A percentile compares a stretch with the other conserved stretches of the same genome.
Evolutionary conservation across 2,329 filamentous ascomycete genomes (phyloP).

Genomic region (Aureobasidium melanogenum): DNA sequence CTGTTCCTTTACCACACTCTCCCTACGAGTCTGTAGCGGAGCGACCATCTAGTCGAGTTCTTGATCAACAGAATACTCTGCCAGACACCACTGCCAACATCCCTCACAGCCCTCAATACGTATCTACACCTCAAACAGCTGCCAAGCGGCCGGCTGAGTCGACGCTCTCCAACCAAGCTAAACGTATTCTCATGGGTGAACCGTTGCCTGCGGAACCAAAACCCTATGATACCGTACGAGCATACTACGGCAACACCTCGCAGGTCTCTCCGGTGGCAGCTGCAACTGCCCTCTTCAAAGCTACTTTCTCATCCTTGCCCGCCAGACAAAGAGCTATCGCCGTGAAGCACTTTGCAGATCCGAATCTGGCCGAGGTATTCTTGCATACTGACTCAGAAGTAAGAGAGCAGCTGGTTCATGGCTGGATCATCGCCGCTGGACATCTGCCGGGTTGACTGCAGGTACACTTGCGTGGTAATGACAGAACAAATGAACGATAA

Average conservation of each 20-base stretch:
- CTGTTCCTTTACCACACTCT: background rate
- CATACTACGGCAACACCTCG: background rate
- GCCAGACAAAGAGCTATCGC: background rate
- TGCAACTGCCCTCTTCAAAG: background rate
- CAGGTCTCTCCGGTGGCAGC: background rate
- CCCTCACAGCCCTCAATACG: background rate
- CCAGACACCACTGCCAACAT: background rate
- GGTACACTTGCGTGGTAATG: too few relatives aligned
- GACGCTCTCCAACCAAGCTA: background rate
- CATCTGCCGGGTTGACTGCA: too few relatives aligned
- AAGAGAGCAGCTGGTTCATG: background rate
- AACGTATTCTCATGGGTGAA: background rate
- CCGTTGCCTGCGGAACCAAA: background rate
- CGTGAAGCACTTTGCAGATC: background rate
- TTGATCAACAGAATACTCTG: background rate
- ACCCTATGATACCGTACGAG: background rate
- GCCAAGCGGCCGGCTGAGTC: background rate
- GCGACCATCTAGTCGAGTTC: background rate
- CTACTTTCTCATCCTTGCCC: background rate
- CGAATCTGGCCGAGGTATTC: background rate
- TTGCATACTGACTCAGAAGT: background rate
- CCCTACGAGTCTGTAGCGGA: background rate
- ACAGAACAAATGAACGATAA: too few relatives aligned
- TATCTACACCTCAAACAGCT: background rate
- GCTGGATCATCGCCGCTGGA: background rate